Conservation (phyloP, 805 yeast species). For the Babjeviella inositovora region DNA sequence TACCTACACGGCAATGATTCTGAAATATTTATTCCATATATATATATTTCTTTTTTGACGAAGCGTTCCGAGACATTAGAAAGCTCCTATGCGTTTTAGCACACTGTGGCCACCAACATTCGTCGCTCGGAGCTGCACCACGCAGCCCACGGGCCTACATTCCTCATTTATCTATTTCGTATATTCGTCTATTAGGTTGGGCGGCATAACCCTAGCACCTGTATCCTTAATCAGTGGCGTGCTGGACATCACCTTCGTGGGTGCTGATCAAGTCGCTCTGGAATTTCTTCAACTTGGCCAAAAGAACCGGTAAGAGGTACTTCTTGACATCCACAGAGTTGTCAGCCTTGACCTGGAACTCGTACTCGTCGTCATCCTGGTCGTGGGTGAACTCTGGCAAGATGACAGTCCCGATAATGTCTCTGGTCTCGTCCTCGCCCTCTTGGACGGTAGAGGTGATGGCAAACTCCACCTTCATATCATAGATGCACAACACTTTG, state of each 20-base stretch:
- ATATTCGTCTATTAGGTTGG: constrained; percentile 2
- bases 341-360: constrained; percentile 23
- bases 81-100: too few species aligned
- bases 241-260: constrained; percentile 52
- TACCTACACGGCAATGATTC: too few species aligned
- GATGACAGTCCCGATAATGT: constrained; percentile 22
- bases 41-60: too few species aligned
- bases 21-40: too few species aligned
- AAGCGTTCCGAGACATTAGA: too few species aligned
- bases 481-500: constrained; percentile 61
- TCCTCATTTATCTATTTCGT: too few species aligned
- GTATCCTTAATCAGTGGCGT: constrained; percentile 14
- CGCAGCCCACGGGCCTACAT: too few species aligned
- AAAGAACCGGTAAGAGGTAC: constrained; percentile 34
- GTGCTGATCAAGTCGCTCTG: constrained; percentile 45
- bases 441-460: constrained; percentile 18
- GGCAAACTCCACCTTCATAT: constrained; percentile 35
- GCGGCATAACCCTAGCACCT: constrained; percentile 3
- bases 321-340: constrained; percentile 24
- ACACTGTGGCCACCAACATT: too few species aligned
- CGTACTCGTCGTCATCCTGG: constrained; percentile 51
- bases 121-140: too few species aligned
- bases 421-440: constrained; percentile 11
- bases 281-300: constrained; percentile 31
- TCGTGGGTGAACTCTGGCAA: constrained; percentile 68